Evolutionary conservation across 2,329 filamentous ascomycete species (phyloP).

Genomic region (Cordyceps militaris): DNA sequence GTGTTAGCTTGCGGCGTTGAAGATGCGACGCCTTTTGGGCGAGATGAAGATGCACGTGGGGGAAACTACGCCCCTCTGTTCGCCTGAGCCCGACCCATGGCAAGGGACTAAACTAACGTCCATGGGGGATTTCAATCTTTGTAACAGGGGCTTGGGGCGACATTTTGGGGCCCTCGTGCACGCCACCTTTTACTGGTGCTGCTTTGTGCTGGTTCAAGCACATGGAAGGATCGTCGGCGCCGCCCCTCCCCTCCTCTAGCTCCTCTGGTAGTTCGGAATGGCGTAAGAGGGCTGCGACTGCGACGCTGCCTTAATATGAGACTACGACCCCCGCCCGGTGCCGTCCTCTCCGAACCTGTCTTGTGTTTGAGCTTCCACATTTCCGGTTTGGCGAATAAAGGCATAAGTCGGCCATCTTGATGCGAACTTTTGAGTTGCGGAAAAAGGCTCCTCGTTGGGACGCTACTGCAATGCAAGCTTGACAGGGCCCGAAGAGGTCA

Average conservation of each 20-base stretch:
- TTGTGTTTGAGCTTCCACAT: neutral
- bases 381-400: neutral
- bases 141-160: neutral
- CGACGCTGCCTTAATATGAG: neutral
- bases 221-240: neutral
- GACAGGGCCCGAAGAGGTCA: neutral
- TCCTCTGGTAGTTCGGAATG: neutral
- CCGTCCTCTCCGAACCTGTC: neutral
- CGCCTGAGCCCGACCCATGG: neutral
- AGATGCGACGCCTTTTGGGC: neutral
- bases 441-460: neutral
- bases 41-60: constrained; percentile 1
- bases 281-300: constrained; percentile 2
- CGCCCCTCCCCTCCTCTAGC: neutral
- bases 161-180: neutral
- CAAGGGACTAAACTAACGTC: neutral
- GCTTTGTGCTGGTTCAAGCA: neutral
- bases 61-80: neutral
- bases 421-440: neutral
- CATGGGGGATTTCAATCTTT: neutral
- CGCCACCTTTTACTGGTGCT: neutral
- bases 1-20: neutral
- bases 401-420: neutral
- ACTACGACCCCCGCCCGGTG: neutral
- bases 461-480: neutral